Evolutionary conservation across 2,329 filamentous ascomycete genomes (phyloP).

Genomic region (Trichoderma semiorbis): DNA sequence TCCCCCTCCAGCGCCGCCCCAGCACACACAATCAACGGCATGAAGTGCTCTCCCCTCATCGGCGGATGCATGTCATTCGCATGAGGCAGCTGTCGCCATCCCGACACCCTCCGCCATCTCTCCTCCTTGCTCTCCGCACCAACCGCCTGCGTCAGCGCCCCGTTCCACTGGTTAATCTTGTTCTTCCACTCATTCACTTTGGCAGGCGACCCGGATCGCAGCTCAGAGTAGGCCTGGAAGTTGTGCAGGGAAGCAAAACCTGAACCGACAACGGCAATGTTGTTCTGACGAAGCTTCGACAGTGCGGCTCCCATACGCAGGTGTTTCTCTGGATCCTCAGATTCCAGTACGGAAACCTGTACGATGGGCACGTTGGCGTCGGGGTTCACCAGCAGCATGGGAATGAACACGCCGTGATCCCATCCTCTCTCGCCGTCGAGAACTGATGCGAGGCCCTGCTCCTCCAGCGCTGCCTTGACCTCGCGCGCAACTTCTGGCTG

Average conservation of each 20-base stretch:
- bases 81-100: slow-evolving; percentile 47
- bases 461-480: slow-evolving; percentile 43
- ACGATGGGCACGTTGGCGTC: slow-evolving; percentile 51
- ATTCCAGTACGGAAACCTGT: slow-evolving; percentile 53
- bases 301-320: slow-evolving; percentile 53
- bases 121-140: slow-evolving; percentile 31
- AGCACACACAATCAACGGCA: slow-evolving; percentile 56
- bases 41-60: slow-evolving; percentile 54
- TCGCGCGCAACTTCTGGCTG: slow-evolving; percentile 50
- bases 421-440: slow-evolving; percentile 45
- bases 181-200: slow-evolving; percentile 26
- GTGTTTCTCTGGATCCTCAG: slow-evolving; percentile 48
- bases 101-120: slow-evolving; percentile 39
- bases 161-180: slow-evolving; percentile 43
- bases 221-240: slow-evolving; percentile 43
- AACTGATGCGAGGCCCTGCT: slow-evolving; percentile 42
- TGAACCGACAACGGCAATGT: slow-evolving; percentile 58
- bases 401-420: slow-evolving; percentile 61
- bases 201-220: slow-evolving; percentile 26
- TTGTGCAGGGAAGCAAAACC: slow-evolving; percentile 60
- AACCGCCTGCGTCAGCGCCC: slow-evolving; percentile 41
- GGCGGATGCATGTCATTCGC: slow-evolving; percentile 53
- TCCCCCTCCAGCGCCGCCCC: slow-evolving; percentile 46
- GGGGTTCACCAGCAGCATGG: slow-evolving; percentile 53
- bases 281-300: slow-evolving; percentile 44